Percentiles rank a stretch among this genome's conserved stretches.
Evolutionary conservation across 192 early-diverging fungal genomes (phyloP).

Genomic region (Umbelopsis sp.): DNA sequence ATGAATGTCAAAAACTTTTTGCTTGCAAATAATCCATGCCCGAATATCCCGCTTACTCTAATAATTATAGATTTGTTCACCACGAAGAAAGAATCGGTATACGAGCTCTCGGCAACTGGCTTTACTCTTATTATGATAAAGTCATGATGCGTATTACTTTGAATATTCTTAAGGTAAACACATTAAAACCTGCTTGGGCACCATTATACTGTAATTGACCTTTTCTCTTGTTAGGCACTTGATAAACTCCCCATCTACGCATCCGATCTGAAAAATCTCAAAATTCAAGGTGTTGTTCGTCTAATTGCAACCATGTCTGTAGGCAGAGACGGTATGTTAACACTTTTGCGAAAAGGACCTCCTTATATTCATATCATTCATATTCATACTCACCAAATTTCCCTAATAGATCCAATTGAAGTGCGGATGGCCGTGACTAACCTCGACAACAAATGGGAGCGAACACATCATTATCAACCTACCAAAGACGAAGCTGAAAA

Average conservation of each 20-base stretch:
- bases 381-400: too few relatives aligned
- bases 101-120: constrained; percentile 12
- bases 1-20: not conserved
- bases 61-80: constrained; percentile 1
- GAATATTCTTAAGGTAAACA: not conserved
- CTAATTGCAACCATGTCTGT: constrained; percentile 12
- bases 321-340: constrained; percentile 2
- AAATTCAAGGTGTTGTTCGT: constrained; percentile 16
- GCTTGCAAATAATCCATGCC: not conserved
- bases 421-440: not conserved
- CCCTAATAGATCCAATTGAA: not conserved
- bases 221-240: not conserved
- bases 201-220: not conserved
- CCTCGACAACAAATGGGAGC: constrained; percentile 9
- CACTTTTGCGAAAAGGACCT: too few relatives aligned
- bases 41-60: not conserved
- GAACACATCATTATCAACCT: constrained; percentile 9
- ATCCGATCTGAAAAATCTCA: not conserved
- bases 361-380: too few relatives aligned
- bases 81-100: constrained; percentile 10
- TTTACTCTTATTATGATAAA: constrained; percentile 14
- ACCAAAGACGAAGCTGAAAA: constrained; percentile 9
- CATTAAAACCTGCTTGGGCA: not conserved
- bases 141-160: constrained; percentile 10
- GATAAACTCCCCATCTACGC: constrained; percentile 4